These are phyloP conservation scores for Cryphonectria japonica DNA, from an alignment of 2,329 filamentous ascomycete genomes.

Conservation along the genomic window DNA sequence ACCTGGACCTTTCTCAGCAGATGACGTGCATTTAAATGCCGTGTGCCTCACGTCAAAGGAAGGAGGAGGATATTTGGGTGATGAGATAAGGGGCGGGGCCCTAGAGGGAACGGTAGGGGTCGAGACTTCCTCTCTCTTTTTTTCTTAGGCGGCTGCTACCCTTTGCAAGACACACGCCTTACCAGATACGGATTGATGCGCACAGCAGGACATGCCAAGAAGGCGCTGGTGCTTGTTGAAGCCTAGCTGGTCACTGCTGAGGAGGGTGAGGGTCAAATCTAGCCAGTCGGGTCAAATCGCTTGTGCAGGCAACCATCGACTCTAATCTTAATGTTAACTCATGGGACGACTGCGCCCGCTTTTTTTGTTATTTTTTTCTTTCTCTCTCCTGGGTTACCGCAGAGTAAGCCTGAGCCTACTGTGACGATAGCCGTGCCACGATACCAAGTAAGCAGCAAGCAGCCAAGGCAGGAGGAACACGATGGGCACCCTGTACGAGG, in stretches of 20 bases:
- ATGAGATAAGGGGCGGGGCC: neutral
- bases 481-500: neutral
- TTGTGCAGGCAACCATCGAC: neutral
- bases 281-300: neutral
- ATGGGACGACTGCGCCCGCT: neutral
- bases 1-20: neutral
- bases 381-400: neutral
- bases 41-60: neutral
- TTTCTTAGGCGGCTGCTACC: neutral
- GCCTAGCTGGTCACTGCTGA: neutral
- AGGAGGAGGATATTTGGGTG: neutral
- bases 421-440: neutral
- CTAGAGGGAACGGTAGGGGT: neutral
- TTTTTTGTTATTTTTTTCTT: neutral
- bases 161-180: neutral
- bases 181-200: neutral
- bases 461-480: neutral
- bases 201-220: neutral
- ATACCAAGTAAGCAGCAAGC: neutral
- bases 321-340: slow-evolving; percentile 2
- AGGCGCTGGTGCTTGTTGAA: neutral
- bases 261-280: neutral
- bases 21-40: neutral
- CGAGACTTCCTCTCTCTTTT: neutral
- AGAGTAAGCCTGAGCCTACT: neutral